Conservation (phyloP, 140 eudicot species). For the Bidens hawaiensis region DNA sequence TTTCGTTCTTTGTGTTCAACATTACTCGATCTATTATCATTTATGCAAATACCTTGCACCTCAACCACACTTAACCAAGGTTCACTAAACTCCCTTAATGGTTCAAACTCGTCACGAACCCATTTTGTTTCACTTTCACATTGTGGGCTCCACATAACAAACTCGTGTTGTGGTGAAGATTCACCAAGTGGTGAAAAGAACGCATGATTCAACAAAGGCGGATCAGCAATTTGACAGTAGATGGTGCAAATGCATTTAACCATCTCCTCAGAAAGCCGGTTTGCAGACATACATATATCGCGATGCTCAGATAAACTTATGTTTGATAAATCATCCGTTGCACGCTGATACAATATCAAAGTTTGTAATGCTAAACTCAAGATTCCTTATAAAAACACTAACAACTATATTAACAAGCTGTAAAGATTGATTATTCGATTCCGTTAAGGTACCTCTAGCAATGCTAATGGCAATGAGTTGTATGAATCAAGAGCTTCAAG, state of each 20-base stretch:
- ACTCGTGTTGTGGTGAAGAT: conserved; percentile 42
- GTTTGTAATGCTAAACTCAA: background rate
- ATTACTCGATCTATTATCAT: conserved; percentile 28
- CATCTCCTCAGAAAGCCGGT: conserved; percentile 83
- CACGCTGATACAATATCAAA: conserved; percentile 29
- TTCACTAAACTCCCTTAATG: conserved; percentile 49
- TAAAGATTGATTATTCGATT: too few relatives aligned
- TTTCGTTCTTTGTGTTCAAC: conserved; percentile 55
- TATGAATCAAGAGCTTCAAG: too few relatives aligned
- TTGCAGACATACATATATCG: conserved; percentile 47
- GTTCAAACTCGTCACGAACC: conserved; percentile 27
- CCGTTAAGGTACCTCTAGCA: too few relatives aligned
- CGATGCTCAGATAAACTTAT: conserved; percentile 42
- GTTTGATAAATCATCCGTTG: conserved; percentile 35
- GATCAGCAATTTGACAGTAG: conserved; percentile 66
- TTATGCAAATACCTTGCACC: conserved; percentile 51
- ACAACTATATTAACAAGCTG: too few relatives aligned
- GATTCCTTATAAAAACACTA: too few relatives aligned
- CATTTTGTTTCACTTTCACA: conserved; percentile 28
- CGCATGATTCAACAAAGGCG: conserved; percentile 41
- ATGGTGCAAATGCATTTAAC: conserved; percentile 62
- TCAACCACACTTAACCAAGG: conserved; percentile 47
- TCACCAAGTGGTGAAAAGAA: conserved; percentile 38
- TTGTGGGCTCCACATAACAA: conserved; percentile 46
- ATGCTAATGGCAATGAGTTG: too few relatives aligned